Percentiles rank a stretch among this genome's conserved stretches.
Conservation (phyloP, 768 basidiomycete genomes). For the Podaxis carcinomalis region DNA sequence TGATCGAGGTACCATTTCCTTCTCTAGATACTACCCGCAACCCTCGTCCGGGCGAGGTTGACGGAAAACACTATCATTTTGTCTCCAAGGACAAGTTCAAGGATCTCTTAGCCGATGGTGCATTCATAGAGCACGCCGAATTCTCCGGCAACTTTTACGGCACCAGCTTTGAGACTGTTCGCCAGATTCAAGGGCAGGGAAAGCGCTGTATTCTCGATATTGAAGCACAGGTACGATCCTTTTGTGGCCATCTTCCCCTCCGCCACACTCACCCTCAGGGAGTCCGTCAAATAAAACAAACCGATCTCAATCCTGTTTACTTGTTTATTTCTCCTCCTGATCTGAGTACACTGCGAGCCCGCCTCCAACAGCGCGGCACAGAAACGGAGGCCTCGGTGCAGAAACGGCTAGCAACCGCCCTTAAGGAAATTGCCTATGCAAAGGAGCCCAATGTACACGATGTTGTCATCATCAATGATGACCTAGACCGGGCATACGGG, state of each 20-base stretch:
- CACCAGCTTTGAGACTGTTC: slow-evolving; percentile 79
- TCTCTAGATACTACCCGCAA: slow-evolving; percentile 80
- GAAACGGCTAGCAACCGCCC: slow-evolving; percentile 73
- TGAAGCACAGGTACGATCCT: slow-evolving; percentile 76
- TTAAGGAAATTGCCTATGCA: slow-evolving; percentile 82
- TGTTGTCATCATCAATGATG: slow-evolving; percentile 85
- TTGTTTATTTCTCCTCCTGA: slow-evolving; percentile 91
- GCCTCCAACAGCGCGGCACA: slow-evolving; percentile 79
- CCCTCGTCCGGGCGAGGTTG: slow-evolving; percentile 75
- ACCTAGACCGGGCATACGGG: slow-evolving; percentile 77
- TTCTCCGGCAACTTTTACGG: slow-evolving; percentile 93
- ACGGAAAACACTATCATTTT: slow-evolving; percentile 89
- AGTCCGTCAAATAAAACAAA: slow-evolving; percentile 86
- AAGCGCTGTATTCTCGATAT: slow-evolving; percentile 92
- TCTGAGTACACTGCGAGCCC: slow-evolving; percentile 59
- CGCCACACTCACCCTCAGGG: slow-evolving; percentile 48
- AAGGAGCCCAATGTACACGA: slow-evolving; percentile 72
- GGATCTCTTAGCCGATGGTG: slow-evolving; percentile 59
- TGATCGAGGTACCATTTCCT: slow-evolving; percentile 13
- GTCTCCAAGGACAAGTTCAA: slow-evolving; percentile 68
- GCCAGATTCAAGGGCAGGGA: slow-evolving; percentile 60
- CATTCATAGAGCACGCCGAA: slow-evolving; percentile 92
- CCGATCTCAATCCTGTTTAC: slow-evolving; percentile 78
- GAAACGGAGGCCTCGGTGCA: slow-evolving; percentile 71
- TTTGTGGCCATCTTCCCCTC: not conserved